These are phyloP conservation scores for Paramecium tetraurelia DNA, from an alignment of 73 alveolate genomes.

Conservation along the genomic window DNA sequence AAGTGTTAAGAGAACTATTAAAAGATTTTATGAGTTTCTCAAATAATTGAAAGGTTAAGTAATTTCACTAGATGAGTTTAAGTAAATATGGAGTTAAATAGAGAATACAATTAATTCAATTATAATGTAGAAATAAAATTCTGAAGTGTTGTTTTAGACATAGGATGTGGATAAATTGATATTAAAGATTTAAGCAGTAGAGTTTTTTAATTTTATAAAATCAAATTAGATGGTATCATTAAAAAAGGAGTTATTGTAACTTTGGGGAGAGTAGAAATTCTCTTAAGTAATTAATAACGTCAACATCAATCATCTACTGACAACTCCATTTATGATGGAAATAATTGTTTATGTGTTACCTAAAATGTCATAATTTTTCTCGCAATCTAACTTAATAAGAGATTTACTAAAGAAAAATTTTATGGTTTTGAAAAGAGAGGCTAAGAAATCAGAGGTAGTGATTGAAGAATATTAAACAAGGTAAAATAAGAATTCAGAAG, in stretches of 20 bases:
- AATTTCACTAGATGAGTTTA: not conserved
- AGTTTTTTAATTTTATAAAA: not conserved
- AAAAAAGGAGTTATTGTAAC: not conserved
- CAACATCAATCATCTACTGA: not conserved
- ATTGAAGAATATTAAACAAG: not conserved
- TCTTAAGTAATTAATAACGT: not conserved
- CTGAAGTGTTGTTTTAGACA: not conserved
- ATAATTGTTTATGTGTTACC: not conserved
- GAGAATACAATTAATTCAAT: not conserved
- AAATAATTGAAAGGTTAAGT: not conserved
- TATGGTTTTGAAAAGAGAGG: not conserved
- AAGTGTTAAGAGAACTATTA: not conserved
- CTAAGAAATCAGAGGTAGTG: not conserved
- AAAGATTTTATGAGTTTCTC: not conserved
- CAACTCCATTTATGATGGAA: slow-evolving; percentile 10
- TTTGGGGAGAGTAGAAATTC: not conserved
- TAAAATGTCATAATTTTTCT: not conserved
- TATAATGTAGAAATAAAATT: not conserved
- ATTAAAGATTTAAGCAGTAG: not conserved
- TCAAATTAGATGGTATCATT: not conserved
- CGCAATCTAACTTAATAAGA: not conserved
- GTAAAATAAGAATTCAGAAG: not conserved
- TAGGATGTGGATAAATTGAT: not conserved
- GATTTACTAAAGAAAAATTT: not conserved
- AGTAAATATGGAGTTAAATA: not conserved